Base-by-base conservation (phyloP, 371 early-diverging fungal genomes). In the Thermomucor indicae-seudaticae region DNA sequence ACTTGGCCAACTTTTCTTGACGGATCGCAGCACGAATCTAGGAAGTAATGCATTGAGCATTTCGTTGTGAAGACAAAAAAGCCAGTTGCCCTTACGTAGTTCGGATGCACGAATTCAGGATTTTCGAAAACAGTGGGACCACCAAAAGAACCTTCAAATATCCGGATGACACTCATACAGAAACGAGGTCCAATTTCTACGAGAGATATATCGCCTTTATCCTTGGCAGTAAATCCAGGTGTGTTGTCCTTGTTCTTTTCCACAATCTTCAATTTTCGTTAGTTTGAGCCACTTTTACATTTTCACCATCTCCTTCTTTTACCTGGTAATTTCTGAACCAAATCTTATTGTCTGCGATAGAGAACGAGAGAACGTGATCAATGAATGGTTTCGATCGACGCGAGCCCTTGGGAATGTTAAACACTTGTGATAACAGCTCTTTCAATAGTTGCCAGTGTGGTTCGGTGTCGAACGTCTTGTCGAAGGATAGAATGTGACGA, bases 131-230 rank as follows among this genome's bases (percentile, higher is more conserved):
- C 79, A 34, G 93, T 90, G 24, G 86, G 77, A 0, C 98, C 98
- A 57, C 90, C 83, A 73, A 96, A 98, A 37, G 89, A 85, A 23
- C 96, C 96, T 50, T 91, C 95, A 69, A 98, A 96, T 57, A 96
- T 89, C 53, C 92, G 81, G 60, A 96, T 93, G 8, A 91, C 79
- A 55, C 88, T 88, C 61, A 98, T 75, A 51, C 91, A 91, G 76
- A 97, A 95, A 16, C 98, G 88, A 30, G 98, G 98, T n/a, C 98
- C 98, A 49, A 98, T 94, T 70, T 98, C 98, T 16, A 93, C 88
- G 31, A 98, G 70, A 2, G 88, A 80, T 17, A 90, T 80, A 47
- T 90, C 90, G 6, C 72, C 81, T 49, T 87, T 79, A 55, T 84
- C 85, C 39, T 63, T 63, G 42, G 60, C 68, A 47, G 68, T 64